These are phyloP conservation scores for Paxillus ammoniavirescens DNA, from an alignment of 768 basidiomycete species.

Conservation along the genomic window DNA sequence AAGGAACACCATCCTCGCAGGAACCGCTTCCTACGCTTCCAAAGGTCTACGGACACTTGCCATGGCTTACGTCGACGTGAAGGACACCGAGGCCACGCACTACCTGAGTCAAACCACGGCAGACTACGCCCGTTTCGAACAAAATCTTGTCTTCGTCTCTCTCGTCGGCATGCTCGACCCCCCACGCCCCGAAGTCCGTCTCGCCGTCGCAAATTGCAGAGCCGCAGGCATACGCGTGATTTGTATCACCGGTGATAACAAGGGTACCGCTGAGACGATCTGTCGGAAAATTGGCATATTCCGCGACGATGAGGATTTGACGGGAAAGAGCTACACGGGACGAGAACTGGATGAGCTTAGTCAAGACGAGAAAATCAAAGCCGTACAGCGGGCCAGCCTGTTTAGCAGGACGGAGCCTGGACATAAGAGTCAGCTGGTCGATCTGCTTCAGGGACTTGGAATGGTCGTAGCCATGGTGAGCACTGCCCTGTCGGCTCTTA, in stretches of 20 bases:
- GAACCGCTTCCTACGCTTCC: conserved; percentile 71
- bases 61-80: conserved; percentile 79
- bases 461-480: conserved; percentile 93
- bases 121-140: conserved; percentile 90
- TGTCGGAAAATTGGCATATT: conserved; percentile 97
- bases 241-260: conserved; percentile 98
- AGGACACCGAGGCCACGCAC: conserved; percentile 74
- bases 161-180: conserved; percentile 98
- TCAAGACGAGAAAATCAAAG: conserved; percentile 77
- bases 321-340: conserved; percentile 96
- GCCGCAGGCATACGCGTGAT: conserved; percentile 94
- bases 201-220: conserved; percentile 85
- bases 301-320: conserved; percentile 78
- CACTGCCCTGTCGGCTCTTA: conserved; percentile 1
- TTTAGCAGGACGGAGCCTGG: conserved; percentile 94
- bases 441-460: conserved; percentile 87
- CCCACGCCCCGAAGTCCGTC: conserved; percentile 88
- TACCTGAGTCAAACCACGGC: conserved; percentile 77
- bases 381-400: conserved; percentile 84
- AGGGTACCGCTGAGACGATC: conserved; percentile 96
- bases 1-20: conserved; percentile 57
- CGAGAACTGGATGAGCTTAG: conserved; percentile 82
- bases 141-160: conserved; percentile 89
- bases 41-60: conserved; percentile 89
- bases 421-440: conserved; percentile 94